phyloP scores from a whole-genome alignment of 2,329 filamentous ascomycete species.

The Phialemoniopsis sp. region DNA sequence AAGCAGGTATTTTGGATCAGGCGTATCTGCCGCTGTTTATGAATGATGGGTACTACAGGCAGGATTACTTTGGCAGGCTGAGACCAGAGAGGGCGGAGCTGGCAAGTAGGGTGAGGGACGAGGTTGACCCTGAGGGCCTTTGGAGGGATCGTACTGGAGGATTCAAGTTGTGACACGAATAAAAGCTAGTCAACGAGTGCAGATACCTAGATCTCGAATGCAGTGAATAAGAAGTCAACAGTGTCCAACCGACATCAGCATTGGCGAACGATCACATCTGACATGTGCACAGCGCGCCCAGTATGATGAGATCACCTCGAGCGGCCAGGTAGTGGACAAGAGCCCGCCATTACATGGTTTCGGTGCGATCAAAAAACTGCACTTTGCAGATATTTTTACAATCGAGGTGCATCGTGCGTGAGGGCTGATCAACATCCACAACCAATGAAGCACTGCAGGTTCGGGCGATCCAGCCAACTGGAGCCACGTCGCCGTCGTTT shows the following conservation, averaged over 20 bases:
- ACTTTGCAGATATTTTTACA: too few species aligned
- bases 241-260: too few species aligned
- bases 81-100: constrained; percentile 25
- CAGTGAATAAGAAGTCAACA: too few species aligned
- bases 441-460: too few species aligned
- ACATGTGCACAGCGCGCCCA: too few species aligned
- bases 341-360: too few species aligned
- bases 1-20: constrained; percentile 24
- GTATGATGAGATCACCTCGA: too few species aligned
- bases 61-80: constrained; percentile 37
- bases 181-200: background rate
- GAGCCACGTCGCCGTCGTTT: constrained; percentile 8
- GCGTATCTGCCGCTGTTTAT: constrained; percentile 35
- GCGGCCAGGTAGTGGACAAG: too few species aligned
- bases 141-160: constrained; percentile 33
- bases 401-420: too few species aligned
- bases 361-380: too few species aligned
- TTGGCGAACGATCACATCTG: too few species aligned
- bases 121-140: constrained; percentile 31
- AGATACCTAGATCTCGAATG: too few species aligned
- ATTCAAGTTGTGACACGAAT: constrained; percentile 25
- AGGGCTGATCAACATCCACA: background rate
- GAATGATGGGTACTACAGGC: constrained; percentile 35
- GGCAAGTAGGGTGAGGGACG: constrained; percentile 23
- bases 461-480: constrained; percentile 1